These are phyloP conservation scores for Podospora anserina DNA, from an alignment of 495 filamentous ascomycete genomes.

Conservation along the genomic window DNA sequence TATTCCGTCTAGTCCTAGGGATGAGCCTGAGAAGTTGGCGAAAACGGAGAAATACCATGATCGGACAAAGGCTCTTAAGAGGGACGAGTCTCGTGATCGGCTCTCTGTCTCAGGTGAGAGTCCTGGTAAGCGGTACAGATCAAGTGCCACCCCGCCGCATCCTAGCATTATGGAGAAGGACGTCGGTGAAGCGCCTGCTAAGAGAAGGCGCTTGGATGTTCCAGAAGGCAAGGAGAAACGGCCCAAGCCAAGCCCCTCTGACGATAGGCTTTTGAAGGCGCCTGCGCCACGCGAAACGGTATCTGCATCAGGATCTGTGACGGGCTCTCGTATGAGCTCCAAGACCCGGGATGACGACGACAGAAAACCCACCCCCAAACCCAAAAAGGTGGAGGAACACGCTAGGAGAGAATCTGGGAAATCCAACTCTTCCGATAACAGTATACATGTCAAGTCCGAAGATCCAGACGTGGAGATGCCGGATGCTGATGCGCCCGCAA, in stretches of 20 bases:
- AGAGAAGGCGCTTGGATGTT: slow-evolving; percentile 48
- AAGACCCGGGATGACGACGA: slow-evolving; percentile 42
- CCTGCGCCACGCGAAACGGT: slow-evolving; percentile 35
- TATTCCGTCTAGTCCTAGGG: slow-evolving; percentile 41
- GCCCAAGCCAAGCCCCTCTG: slow-evolving; percentile 38
- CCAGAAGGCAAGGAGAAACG: slow-evolving; percentile 42
- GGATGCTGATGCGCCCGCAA: slow-evolving; percentile 34
- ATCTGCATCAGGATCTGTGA: slow-evolving; percentile 16
- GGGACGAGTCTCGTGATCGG: slow-evolving; percentile 56
- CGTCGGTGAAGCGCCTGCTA: slow-evolving; percentile 51
- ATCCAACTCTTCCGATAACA: slow-evolving; percentile 39
- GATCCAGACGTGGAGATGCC: slow-evolving; percentile 48
- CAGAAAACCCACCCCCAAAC: slow-evolving; percentile 35
- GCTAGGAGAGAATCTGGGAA: slow-evolving; percentile 41
- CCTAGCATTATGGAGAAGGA: slow-evolving; percentile 53
- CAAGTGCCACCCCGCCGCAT: slow-evolving; percentile 65
- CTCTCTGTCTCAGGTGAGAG: slow-evolving; percentile 46
- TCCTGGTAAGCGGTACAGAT: slow-evolving; percentile 61
- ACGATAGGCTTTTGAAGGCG: slow-evolving; percentile 41
- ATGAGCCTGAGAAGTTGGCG: slow-evolving; percentile 40
- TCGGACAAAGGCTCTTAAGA: slow-evolving; percentile 49
- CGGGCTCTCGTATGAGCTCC: slow-evolving; percentile 18
- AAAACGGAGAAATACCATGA: slow-evolving; percentile 48
- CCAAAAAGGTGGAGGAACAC: slow-evolving; percentile 35
- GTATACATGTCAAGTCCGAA: slow-evolving; percentile 48